A percentile compares a stretch with the other conserved stretches of the same genome.
These are phyloP conservation scores for Aspergillus hortae DNA, from an alignment of 2,329 filamentous ascomycete genomes.

Conservation along the genomic window DNA sequence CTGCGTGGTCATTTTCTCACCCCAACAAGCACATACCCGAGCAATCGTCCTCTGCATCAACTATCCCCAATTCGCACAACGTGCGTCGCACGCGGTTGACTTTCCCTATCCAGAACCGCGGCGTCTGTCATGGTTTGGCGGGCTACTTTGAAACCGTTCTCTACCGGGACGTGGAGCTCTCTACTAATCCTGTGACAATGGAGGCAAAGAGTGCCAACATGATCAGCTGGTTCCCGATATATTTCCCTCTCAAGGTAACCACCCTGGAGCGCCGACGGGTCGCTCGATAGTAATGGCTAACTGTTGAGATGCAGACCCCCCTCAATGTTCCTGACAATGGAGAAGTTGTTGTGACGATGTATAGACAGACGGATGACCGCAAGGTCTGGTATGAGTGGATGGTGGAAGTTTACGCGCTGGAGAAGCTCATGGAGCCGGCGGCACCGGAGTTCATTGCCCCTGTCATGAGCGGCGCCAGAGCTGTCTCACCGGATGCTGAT, in stretches of 20 bases:
- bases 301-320: constrained; percentile 59
- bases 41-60: constrained; percentile 28
- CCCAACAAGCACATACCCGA: constrained; percentile 37
- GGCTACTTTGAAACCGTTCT: constrained; percentile 98
- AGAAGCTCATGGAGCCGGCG: constrained; percentile 18
- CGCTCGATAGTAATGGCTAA: not conserved
- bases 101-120: constrained; percentile 74
- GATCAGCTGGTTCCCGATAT: constrained; percentile 99
- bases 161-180: constrained; percentile 80
- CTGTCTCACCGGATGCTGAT: constrained; percentile 22
- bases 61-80: constrained; percentile 86
- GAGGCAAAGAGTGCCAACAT: constrained; percentile 91
- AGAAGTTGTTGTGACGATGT: constrained; percentile 89
- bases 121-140: constrained; percentile 83
- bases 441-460: constrained; percentile 17
- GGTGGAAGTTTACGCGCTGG: constrained; percentile 69
- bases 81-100: constrained; percentile 71
- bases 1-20: constrained; percentile 45
- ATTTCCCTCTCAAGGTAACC: constrained; percentile 88
- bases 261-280: not conserved
- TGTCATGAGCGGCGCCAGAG: constrained; percentile 29
- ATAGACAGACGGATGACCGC: constrained; percentile 89
- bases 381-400: constrained; percentile 99
- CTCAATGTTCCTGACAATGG: constrained; percentile 80
- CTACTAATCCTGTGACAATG: constrained; percentile 88